Evolutionary conservation across 257 asterid genomes (phyloP).

Genomic region (Jacaranda mimosifolia): DNA sequence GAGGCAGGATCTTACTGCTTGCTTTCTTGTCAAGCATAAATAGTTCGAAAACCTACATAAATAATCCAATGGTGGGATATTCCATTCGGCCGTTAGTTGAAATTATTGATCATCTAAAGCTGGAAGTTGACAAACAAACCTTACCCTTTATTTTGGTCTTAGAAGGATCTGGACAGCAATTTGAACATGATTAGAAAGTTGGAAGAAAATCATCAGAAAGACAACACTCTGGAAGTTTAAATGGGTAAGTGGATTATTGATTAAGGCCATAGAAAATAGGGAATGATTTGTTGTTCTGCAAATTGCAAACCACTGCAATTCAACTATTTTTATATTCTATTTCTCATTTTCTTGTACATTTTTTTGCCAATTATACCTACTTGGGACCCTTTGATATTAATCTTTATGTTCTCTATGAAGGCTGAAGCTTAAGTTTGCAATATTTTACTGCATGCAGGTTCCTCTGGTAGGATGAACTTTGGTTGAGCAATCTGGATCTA

Average conservation of each 20-base stretch:
- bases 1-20: constrained; percentile 65
- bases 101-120: constrained; percentile 69
- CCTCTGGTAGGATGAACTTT: constrained; percentile 97
- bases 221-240: constrained; percentile 78
- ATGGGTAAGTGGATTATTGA: too few relatives aligned
- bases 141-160: too few relatives aligned
- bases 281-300: constrained; percentile 83
- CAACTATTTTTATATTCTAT: constrained; percentile 72
- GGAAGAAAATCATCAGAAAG: constrained; percentile 50
- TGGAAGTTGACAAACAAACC: constrained; percentile 39
- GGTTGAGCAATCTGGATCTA: constrained; percentile 98
- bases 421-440: constrained; percentile 29
- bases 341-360: constrained; percentile 16
- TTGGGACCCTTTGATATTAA: not conserved
- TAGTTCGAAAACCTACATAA: constrained; percentile 48
- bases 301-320: constrained; percentile 97
- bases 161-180: constrained; percentile 63
- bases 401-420: constrained; percentile 18
- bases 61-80: constrained; percentile 53
- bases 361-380: not conserved
- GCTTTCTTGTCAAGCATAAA: constrained; percentile 61
- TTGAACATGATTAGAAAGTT: constrained; percentile 60
- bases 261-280: too few relatives aligned
- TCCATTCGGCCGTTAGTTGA: constrained; percentile 60
- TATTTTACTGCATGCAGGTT: constrained; percentile 63